These are phyloP conservation scores for Athelia sp. DNA, from an alignment of 1,284 basidiomycete species.

Conservation along the genomic window DNA sequence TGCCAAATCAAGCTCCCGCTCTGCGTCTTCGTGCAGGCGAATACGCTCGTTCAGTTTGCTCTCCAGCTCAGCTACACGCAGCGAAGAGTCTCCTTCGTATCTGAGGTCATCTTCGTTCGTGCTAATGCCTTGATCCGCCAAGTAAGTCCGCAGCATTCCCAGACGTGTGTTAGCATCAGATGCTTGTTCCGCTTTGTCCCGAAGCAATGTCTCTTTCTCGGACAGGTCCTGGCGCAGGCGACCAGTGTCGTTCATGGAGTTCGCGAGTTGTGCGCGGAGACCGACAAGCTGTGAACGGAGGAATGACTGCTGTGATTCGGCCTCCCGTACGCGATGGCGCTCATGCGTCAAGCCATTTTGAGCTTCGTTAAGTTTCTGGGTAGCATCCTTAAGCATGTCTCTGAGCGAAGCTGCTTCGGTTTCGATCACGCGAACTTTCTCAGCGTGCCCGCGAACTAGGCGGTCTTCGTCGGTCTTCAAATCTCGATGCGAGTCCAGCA, in stretches of 20 bases:
- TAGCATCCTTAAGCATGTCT: conserved; percentile 74
- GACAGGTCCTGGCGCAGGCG: conserved; percentile 67
- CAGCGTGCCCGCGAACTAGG: conserved; percentile 64
- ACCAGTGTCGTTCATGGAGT: conserved; percentile 67
- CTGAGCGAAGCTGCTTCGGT: conserved; percentile 70
- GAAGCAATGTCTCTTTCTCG: conserved; percentile 66
- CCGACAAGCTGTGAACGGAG: conserved; percentile 78
- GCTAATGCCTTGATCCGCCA: conserved; percentile 84
- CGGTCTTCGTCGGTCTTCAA: conserved; percentile 78
- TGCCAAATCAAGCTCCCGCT: conserved; percentile 63
- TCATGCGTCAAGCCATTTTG: conserved; percentile 71
- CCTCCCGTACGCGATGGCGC: conserved; percentile 58
- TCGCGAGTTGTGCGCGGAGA: conserved; percentile 74
- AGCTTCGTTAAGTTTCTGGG: conserved; percentile 64
- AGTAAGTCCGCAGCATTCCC: conserved; percentile 79
- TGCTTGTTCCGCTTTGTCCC: conserved; percentile 63
- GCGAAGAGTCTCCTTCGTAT: conserved; percentile 41
- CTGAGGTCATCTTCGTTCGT: conserved; percentile 63
- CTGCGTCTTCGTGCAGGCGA: conserved; percentile 68
- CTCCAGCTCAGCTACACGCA: conserved; percentile 67
- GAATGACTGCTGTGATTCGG: conserved; percentile 66
- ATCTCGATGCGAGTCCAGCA: conserved; percentile 81
- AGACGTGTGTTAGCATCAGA: conserved; percentile 76
- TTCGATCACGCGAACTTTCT: conserved; percentile 79
- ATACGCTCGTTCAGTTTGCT: conserved; percentile 67